Percentiles rank a stretch among this genome's conserved stretches.
phyloP scores from a whole-genome alignment of 352 stramenopile genomes.

The Phytophthora cactorum region DNA sequence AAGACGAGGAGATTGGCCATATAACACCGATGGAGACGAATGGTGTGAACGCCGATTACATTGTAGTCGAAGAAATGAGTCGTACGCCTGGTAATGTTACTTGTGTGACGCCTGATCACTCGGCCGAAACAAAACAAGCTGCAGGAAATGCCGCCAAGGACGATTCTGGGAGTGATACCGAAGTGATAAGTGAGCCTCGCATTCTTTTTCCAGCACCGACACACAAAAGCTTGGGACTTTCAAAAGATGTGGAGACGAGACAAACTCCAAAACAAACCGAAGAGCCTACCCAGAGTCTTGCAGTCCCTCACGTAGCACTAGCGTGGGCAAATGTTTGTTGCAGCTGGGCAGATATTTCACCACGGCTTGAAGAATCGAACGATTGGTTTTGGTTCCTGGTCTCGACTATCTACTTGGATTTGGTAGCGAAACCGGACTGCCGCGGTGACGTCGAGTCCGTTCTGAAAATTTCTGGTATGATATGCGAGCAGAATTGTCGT shows the following conservation, averaged over 20 bases:
- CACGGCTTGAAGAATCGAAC: constrained; percentile 12
- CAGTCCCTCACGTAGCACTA: constrained; percentile 5
- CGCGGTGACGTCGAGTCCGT: neutral
- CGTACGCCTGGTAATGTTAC: neutral
- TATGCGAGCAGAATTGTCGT: neutral
- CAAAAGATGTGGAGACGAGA: neutral
- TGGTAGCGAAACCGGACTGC: neutral
- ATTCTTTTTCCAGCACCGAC: neutral
- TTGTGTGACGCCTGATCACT: neutral
- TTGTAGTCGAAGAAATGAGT: neutral
- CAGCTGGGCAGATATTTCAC: neutral
- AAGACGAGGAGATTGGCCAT: neutral
- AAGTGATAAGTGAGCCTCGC: neutral
- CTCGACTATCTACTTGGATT: constrained; percentile 10
- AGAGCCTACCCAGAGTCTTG: neutral
- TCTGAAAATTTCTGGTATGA: constrained; percentile 1
- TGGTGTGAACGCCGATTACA: neutral
- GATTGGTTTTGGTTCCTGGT: constrained; percentile 21
- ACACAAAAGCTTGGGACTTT: neutral
- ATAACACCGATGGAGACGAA: neutral
- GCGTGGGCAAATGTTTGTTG: constrained; percentile 18
- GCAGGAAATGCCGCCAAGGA: neutral
- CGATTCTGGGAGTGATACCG: neutral
- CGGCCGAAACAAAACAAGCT: neutral
- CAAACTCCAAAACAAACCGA: neutral